These are phyloP conservation scores for Talaromyces funiculosus DNA, from an alignment of 2,329 filamentous ascomycete species.

Conservation along the genomic window DNA sequence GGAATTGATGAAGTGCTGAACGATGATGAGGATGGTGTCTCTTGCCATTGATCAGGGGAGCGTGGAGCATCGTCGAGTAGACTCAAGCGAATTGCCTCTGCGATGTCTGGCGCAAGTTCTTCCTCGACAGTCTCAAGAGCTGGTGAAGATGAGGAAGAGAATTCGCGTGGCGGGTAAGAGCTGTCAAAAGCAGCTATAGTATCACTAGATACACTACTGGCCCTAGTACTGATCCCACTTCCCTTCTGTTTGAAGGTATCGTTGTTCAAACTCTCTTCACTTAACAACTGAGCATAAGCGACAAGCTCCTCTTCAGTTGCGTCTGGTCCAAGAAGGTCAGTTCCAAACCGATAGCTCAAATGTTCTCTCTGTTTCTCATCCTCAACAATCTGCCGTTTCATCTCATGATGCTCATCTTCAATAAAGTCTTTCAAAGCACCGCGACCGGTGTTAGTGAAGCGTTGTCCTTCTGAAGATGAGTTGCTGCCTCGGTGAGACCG, in stretches of 20 bases:
- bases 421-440: constrained; percentile 76
- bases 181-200: constrained; percentile 29
- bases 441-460: constrained; percentile 58
- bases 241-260: constrained; percentile 46
- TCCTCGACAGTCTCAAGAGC: constrained; percentile 39
- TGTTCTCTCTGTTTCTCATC: constrained; percentile 63
- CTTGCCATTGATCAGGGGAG: constrained; percentile 14
- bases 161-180: constrained; percentile 24
- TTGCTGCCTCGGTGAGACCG: constrained; percentile 63
- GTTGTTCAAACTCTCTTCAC: constrained; percentile 51
- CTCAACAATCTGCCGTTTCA: constrained; percentile 66
- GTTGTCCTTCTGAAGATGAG: constrained; percentile 46
- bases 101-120: constrained; percentile 53
- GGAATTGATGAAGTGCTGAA: constrained; percentile 23
- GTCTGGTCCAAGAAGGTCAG: constrained; percentile 60
- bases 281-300: constrained; percentile 58
- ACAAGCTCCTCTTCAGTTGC: constrained; percentile 57
- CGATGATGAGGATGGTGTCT: neutral
- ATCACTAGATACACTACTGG: constrained; percentile 34
- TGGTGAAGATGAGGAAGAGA: constrained; percentile 34
- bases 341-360: constrained; percentile 74
- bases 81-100: constrained; percentile 57
- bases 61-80: constrained; percentile 32
- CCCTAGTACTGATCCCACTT: constrained; percentile 34
- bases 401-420: constrained; percentile 73